Evolutionary conservation across 345 rosid species (phyloP).

Genomic region (Carallia brachiata): DNA sequence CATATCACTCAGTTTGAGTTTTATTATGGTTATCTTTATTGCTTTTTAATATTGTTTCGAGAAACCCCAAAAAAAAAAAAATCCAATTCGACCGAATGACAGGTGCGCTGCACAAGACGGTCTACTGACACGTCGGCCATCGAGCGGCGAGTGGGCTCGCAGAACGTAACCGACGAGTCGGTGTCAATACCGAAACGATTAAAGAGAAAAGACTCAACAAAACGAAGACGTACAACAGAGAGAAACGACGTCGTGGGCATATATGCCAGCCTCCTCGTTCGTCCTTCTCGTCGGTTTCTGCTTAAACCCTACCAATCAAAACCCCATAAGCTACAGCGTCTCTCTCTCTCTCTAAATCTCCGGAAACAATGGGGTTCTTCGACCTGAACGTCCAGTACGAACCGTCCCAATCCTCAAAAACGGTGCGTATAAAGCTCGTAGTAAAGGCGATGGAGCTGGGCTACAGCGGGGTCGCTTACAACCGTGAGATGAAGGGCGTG

Average conservation of each 20-base stretch:
- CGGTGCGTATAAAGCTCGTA: conserved; percentile 46
- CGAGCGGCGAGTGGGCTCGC: too few species aligned
- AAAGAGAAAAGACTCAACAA: not conserved
- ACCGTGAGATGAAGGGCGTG: conserved; percentile 49
- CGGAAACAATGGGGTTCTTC: conserved; percentile 58
- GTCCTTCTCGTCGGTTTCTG: not conserved
- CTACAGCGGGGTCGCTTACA: conserved; percentile 60
- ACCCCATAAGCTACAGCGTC: not conserved
- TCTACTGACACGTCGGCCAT: too few species aligned
- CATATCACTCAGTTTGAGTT: too few species aligned
- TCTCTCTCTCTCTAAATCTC: conserved; percentile 1
- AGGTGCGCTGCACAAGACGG: too few species aligned
- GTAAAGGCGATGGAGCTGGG: conserved; percentile 84
- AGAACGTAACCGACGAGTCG: too few species aligned
- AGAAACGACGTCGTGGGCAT: not conserved
- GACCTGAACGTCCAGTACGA: conserved; percentile 69
- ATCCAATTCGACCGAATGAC: too few species aligned
- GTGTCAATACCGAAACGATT: too few species aligned
- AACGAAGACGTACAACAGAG: not conserved
- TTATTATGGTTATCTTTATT: too few species aligned
- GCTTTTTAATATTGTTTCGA: too few species aligned
- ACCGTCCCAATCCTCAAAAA: conserved; percentile 32
- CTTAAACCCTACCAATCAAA: not conserved
- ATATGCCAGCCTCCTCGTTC: too few species aligned
- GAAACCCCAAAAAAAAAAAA: too few species aligned